Base-by-base conservation (phyloP, 2,329 filamentous ascomycete genomes). In the Aspergillus unguis region DNA sequence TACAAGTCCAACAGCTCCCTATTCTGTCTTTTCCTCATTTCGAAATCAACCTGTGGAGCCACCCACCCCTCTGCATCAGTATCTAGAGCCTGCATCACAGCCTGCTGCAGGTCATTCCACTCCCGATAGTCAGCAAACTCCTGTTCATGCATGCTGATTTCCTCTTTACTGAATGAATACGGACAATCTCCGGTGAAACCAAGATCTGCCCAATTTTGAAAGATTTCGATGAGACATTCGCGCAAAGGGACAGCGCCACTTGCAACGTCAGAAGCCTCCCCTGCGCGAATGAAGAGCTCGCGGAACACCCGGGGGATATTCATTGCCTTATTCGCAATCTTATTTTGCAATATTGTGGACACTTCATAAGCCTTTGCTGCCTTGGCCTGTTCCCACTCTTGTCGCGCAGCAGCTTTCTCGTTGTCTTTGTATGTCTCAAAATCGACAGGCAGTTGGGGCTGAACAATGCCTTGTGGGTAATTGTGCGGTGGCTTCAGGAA, bases 51-150 rank as follows among this genome's bases (percentile, higher is more conserved):
- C 29, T 63, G 53, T 10, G 67, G 71, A 5, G 62, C 40, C 11
- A 71, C 58, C 67, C 69, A 74, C 8, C 68, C 69, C 43, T 73
- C 69, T 0, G 59, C 58, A 59, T 73, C 70, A 0, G 68, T 69
- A 47, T 57, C 55, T 3, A 73, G 58, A 44, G 56, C 57, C 38
- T 67, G 59, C 46, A 57, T 50, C 4, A 63, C 69, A 31, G 69
- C 63, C 7, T 50, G 47, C 29, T 58, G 63, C 31, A 67, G 44
- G 11, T 58, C 44, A 46, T 69, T 53, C 58, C 58, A 68, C 26
- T 58, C 59, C 37, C 62, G 53, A 43, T 72, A 71, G 26, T 65
- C 50, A n/a, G 59, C 41, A 52, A 70, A 71, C 27, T 68, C 56
- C 6, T 57, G 57, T n/a, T 65, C 48, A 37, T 68, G 64, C 33